Evolutionary conservation across 2,329 filamentous ascomycete genomes (phyloP).

Genomic region (Thelonectria rubi): DNA sequence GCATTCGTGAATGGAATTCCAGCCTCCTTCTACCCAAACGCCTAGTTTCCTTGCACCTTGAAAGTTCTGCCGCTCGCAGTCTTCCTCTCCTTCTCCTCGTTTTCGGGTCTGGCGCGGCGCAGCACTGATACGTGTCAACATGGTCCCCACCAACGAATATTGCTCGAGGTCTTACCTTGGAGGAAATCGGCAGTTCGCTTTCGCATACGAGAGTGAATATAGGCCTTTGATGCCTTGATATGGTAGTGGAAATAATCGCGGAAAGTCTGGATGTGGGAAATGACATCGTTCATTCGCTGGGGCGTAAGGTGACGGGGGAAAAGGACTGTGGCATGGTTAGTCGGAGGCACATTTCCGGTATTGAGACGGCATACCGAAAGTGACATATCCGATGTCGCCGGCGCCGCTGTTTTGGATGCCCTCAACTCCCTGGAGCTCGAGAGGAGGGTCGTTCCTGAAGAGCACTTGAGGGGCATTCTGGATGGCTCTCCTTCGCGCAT

Average conservation of each 20-base stretch:
- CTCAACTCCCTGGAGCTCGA: conserved; percentile 87
- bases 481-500: conserved; percentile 91
- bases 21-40: conserved; percentile 22
- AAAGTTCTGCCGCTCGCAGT: conserved; percentile 97
- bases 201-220: conserved; percentile 98
- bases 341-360: not conserved
- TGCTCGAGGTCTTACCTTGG: conserved; percentile 77
- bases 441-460: conserved; percentile 91
- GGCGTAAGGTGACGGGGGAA: conserved; percentile 94
- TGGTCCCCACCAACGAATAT: not conserved
- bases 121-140: conserved; percentile 71
- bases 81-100: conserved; percentile 97
- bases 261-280: conserved; percentile 99
- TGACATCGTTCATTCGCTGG: conserved; percentile 91
- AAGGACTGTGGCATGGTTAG: conserved; percentile 68
- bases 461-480: conserved; percentile 98
- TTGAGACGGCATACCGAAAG: conserved; percentile 74
- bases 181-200: conserved; percentile 98
- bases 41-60: conserved; percentile 59
- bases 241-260: conserved; percentile 99
- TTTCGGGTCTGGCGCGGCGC: conserved; percentile 92
- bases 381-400: conserved; percentile 95
- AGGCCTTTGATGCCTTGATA: conserved; percentile 99
- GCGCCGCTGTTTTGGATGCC: conserved; percentile 80
- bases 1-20: conserved; percentile 21